Evolutionary conservation across 805 yeast species (phyloP).

Genomic region (Metschnikowia picachoensis): DNA sequence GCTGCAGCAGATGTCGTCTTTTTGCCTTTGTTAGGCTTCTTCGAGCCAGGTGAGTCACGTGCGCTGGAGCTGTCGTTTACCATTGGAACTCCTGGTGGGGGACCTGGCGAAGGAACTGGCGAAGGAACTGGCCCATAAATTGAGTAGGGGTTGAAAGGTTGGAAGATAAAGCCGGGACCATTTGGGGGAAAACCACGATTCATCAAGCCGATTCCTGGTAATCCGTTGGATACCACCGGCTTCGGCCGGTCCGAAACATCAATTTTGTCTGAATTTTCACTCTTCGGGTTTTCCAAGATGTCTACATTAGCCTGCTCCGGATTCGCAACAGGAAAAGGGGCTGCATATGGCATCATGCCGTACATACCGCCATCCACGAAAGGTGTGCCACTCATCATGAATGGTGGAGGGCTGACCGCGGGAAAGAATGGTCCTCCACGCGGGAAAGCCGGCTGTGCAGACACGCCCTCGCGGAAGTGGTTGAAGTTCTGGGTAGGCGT

Average conservation of each 20-base stretch:
- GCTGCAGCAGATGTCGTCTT: background rate
- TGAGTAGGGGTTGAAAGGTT: constrained; percentile 48
- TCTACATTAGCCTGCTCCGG: constrained; percentile 8
- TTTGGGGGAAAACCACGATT: constrained; percentile 28
- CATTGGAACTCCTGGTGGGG: constrained; percentile 12
- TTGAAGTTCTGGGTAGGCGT: constrained; percentile 39
- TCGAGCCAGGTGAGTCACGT: constrained; percentile 1
- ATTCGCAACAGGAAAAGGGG: constrained; percentile 10
- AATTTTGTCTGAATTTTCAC: constrained; percentile 3
- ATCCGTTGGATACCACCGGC: constrained; percentile 7
- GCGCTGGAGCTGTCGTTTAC: constrained; percentile 2
- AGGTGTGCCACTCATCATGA: constrained; percentile 34
- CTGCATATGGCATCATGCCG: constrained; percentile 27
- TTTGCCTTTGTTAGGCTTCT: background rate
- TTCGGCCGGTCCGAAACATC: constrained; percentile 7
- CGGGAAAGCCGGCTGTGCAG: constrained; percentile 14
- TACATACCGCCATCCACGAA: constrained; percentile 37
- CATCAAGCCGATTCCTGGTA: constrained; percentile 35
- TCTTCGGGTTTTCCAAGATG: constrained; percentile 1
- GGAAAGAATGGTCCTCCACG: constrained; percentile 31
- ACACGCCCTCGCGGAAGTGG: constrained; percentile 27
- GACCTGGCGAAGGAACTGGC: constrained; percentile 7
- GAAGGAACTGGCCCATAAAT: constrained; percentile 26
- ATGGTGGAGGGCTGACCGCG: constrained; percentile 36
- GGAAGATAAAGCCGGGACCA: constrained; percentile 41